Evolutionary conservation across 495 filamentous ascomycete genomes (phyloP).

Genomic region (Podospora australis): DNA sequence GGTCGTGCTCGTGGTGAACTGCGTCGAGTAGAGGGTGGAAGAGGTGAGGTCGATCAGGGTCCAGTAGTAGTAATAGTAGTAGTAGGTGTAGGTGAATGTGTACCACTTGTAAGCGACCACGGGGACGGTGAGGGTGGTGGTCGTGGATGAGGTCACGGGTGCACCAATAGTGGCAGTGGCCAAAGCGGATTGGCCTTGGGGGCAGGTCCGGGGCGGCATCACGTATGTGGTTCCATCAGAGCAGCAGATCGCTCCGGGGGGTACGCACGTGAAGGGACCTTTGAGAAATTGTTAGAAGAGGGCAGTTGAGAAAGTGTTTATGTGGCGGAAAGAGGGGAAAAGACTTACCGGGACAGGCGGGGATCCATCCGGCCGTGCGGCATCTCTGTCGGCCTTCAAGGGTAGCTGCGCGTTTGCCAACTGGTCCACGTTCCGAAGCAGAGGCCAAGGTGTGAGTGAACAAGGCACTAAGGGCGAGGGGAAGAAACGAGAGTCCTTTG

Average conservation of each 20-base stretch:
- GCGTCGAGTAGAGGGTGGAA: slow-evolving; percentile 2
- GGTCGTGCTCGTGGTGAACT: neutral
- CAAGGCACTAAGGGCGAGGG: too few relatives aligned
- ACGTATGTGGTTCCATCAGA: slow-evolving; percentile 8
- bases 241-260: slow-evolving; percentile 12
- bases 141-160: neutral
- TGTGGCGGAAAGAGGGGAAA: neutral
- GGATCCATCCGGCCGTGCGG: slow-evolving; percentile 8
- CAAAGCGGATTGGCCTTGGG: neutral
- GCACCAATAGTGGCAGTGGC: neutral
- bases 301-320: neutral
- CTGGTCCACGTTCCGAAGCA: neutral
- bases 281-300: neutral
- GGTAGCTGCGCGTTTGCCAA: neutral
- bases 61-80: slow-evolving; percentile 9
- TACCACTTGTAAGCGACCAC: slow-evolving; percentile 6
- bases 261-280: slow-evolving; percentile 11
- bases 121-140: neutral
- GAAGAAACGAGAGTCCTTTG: too few relatives aligned
- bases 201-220: slow-evolving; percentile 3
- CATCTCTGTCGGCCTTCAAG: slow-evolving; percentile 1
- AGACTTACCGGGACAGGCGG: slow-evolving; percentile 9
- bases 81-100: slow-evolving; percentile 1
- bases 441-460: too few relatives aligned
- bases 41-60: neutral